A percentile compares a stretch with the other conserved stretches of the same genome.
Conservation (phyloP, 345 rosid species). For the Camelina laxa region DNA sequence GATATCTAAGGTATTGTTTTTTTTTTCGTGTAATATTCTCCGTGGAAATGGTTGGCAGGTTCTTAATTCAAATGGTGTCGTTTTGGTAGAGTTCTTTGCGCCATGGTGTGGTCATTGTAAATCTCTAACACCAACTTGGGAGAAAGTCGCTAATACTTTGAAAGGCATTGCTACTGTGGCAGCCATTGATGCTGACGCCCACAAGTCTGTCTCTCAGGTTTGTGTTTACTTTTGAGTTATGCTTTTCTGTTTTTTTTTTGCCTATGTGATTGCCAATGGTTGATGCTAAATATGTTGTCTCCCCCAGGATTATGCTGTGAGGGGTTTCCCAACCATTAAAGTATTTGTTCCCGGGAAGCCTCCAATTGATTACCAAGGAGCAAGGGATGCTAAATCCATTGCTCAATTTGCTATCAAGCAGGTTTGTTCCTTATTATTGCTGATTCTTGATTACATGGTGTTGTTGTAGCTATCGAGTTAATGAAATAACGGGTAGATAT, state of each 20-base stretch:
- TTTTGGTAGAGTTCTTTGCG: conserved; percentile 93
- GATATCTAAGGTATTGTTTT: not conserved
- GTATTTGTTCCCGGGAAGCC: conserved; percentile 87
- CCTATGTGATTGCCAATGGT: not conserved
- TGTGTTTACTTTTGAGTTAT: not conserved
- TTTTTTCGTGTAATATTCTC: not conserved
- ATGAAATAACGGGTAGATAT: not conserved
- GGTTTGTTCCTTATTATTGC: conserved; percentile 51
- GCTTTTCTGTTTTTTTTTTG: not conserved
- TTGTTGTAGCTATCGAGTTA: not conserved
- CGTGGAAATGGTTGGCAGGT: conserved; percentile 51
- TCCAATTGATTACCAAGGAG: conserved; percentile 92
- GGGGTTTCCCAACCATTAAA: conserved; percentile 92
- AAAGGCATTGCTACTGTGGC: conserved; percentile 94
- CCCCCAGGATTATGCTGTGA: conserved; percentile 83
- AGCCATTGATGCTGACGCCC: conserved; percentile 93
- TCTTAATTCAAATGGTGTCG: conserved; percentile 78
- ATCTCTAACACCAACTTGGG: conserved; percentile 91
- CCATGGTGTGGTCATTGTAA: conserved; percentile 99
- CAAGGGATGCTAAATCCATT: conserved; percentile 85
- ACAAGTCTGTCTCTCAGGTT: conserved; percentile 93
- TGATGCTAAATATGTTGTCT: not conserved
- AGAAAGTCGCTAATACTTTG: conserved; percentile 78
- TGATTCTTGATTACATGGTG: not conserved
- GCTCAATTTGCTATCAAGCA: conserved; percentile 69